Base-by-base conservation (phyloP, 2,329 filamentous ascomycete genomes). In the Metarhizium guizhouense region DNA sequence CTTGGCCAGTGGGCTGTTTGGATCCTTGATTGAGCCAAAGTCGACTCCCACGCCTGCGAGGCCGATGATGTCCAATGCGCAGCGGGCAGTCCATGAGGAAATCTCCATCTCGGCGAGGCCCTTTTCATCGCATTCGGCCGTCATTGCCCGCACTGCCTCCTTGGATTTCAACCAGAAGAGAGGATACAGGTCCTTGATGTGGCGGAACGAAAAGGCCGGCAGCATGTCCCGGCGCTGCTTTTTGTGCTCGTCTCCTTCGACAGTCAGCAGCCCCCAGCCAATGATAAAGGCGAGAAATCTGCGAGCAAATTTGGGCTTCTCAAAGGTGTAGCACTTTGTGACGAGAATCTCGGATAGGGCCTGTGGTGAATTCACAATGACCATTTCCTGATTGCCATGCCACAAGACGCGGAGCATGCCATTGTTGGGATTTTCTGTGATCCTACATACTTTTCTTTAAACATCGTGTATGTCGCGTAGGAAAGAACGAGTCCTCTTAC, bases 271-370 rank as follows among this genome's bases (percentile, higher is more conserved):
- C 0, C 65, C 69, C 4, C 84, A 87, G 64, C 92, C 92, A 55
- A 96, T 84, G 64, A 88, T 87, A 73, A 84, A 87, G 59, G 95
- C 84, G 7, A 96, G 83, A 74, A 88, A 93, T 57, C 88, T 85
- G 70, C 89, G 54, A 3, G 56, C 51, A 25, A 58, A 57, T 1
- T 49, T 14, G 0, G 85, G 84, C 66, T 88, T 88, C 42, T 76
- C 64, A 59, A 87, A 90, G 53, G 85, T 81, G 65, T 90, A 88
- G 59, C 76, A 82, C 57, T 81, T 83, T 7, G 78, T 80, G 10
- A 82, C 80, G 3, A 90, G 74, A 6, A 88, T 76, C 65, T 90
- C 85, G 1, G 79, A 75, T 4, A 88, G 72, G 0, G 78, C 82
- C 67, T 85, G 83, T 7, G 85, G 76, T 6, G 71, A 79, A 1